Base-by-base conservation (phyloP, 805 yeast genomes). In the Candida manassasensis region DNA sequence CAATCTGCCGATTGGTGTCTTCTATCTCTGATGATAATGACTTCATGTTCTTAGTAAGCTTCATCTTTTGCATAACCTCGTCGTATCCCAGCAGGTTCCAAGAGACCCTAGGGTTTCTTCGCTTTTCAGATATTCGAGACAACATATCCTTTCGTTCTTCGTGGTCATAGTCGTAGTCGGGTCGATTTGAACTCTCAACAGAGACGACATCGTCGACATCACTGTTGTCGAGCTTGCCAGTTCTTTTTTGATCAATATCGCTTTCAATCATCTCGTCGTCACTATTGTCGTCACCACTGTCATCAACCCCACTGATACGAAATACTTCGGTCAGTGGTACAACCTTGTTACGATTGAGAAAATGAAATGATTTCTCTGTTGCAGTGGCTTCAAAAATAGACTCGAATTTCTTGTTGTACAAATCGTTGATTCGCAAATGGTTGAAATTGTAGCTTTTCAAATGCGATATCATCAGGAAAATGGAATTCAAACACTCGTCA, bases 181-280 rank as follows among this genome's bases (percentile, higher is more conserved):
- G 34, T 21, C 34, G 41, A n/a, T 26, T 35, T 3, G 40, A 22
- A 38, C 58, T 52, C 16, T 50, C 57, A 47, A 50, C 43, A 10
- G 53, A 48, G 11, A 52, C 21, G 19, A 44, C 49, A 31, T 54
- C 59, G 13, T 49, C 50, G 2, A 42, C 49, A 5, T 43, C 48
- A 12, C 43, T 33, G 11, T 43, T 36, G 22, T 42, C 46, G 7
- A 38, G 37, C 9, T 36, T 50, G 5, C 35, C 41, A 24, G 8
- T 6, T 24, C 27, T 24, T 24, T 14, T n/a, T 11, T 44, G 56
- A 13, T 51, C 61, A 12, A 52, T 40, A 32, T 54, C 61, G 27
- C 57, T 53, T 19, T 44, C 56, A 32, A 47, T 53, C 32, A 41
- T 42, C 13, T 42, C 46, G 15, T 47, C 48, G 32, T 43, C 48